These are phyloP conservation scores for Cenchrus americanus DNA, from an alignment of 176 grass and related monocot genomes.

Conservation along the genomic window DNA sequence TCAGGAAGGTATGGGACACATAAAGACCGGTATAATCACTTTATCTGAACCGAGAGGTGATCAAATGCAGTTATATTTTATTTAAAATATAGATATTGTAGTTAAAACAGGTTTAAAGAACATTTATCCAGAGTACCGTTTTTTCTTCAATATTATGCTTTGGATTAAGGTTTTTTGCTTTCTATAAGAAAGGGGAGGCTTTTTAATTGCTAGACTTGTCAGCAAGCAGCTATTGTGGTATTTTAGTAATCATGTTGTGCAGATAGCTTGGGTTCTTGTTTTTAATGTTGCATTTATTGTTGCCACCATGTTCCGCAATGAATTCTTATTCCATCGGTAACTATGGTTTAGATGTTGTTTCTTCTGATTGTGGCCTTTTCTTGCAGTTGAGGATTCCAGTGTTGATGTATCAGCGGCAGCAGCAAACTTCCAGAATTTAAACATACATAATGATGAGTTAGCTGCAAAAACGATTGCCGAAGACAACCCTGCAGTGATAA, in stretches of 20 bases:
- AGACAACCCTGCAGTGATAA: conserved; percentile 94
- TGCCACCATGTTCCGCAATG: background rate
- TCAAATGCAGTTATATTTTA: background rate
- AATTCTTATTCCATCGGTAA: conserved; percentile 20
- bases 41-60: background rate
- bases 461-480: conserved; percentile 46
- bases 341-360: background rate
- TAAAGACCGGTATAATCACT: background rate
- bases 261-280: conserved; percentile 28
- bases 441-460: conserved; percentile 70
- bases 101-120: conserved; percentile 9
- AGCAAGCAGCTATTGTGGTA: background rate
- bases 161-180: background rate
- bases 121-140: background rate
- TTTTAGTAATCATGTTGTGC: background rate
- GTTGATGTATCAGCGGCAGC: conserved; percentile 56
- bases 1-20: background rate
- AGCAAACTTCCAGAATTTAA: conserved; percentile 74
- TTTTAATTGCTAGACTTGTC: background rate
- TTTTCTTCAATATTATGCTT: background rate
- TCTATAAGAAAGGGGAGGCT: background rate
- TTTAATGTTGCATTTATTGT: background rate
- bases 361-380: conserved; percentile 6
- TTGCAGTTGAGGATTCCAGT: conserved; percentile 65
- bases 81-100: conserved; percentile 7